Conservation (phyloP, 306 rosid genomes). For the Inga laurina region DNA sequence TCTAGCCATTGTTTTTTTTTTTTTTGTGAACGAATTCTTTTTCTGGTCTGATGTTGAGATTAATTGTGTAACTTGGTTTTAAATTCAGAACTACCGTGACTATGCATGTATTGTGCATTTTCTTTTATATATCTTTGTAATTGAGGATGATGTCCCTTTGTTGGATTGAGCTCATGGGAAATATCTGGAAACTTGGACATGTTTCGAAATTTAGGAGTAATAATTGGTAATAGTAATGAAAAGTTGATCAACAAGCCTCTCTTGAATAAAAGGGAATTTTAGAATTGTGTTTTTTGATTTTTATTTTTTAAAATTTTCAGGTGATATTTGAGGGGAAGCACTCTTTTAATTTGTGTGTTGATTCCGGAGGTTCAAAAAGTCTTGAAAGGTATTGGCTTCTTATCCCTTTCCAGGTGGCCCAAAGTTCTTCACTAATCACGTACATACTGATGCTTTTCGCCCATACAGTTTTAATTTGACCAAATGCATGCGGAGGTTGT, state of each 20-base stretch:
- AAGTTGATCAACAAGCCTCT: not conserved
- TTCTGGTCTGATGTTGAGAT: slow-evolving; percentile 8
- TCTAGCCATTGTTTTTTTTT: not conserved
- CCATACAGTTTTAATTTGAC: slow-evolving; percentile 65
- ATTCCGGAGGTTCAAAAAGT: slow-evolving; percentile 38
- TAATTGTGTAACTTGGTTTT: not conserved
- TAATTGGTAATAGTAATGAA: not conserved
- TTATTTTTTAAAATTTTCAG: slow-evolving; percentile 23
- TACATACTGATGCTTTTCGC: slow-evolving; percentile 27
- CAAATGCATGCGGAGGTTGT: slow-evolving; percentile 74
- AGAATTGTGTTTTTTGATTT: not conserved
- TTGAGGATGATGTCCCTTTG: not conserved
- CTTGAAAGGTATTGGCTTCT: slow-evolving; percentile 51
- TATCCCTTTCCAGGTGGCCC: slow-evolving; percentile 12
- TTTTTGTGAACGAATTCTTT: not conserved
- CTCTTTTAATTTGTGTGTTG: slow-evolving; percentile 38
- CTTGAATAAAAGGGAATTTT: slow-evolving; percentile 10
- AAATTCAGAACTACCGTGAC: not conserved
- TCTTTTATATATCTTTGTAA: not conserved
- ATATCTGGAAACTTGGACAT: not conserved
- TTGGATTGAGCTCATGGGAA: slow-evolving; percentile 7
- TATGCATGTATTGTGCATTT: not conserved
- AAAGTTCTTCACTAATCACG: slow-evolving; percentile 13
- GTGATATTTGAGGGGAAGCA: slow-evolving; percentile 34
- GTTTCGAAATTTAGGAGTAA: not conserved